Evolutionary conservation across 768 basidiomycete genomes (phyloP).

Genomic region (Lactarius akahatsu): DNA sequence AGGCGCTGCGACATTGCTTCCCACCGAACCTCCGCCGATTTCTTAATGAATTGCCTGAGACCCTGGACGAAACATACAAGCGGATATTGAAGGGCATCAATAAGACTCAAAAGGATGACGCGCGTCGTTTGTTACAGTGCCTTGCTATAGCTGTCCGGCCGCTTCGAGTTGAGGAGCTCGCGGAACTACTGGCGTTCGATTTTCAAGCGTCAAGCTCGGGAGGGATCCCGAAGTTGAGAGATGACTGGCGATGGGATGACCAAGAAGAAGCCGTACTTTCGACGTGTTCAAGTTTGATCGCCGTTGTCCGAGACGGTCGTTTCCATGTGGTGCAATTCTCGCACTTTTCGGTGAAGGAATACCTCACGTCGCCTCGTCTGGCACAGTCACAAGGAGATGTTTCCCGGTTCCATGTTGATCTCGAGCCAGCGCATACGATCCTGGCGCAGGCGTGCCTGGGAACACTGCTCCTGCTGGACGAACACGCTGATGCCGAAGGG

Average conservation of each 20-base stretch:
- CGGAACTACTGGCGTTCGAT: not conserved
- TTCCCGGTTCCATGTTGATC: not conserved
- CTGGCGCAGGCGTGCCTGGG: not conserved
- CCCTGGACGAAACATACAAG: not conserved
- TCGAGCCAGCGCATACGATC: not conserved
- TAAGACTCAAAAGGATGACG: not conserved
- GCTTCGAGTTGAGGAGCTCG: not conserved
- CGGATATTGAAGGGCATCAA: not conserved
- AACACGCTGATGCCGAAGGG: not conserved
- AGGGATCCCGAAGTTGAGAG: not conserved
- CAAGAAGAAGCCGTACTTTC: not conserved
- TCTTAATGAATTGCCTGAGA: not conserved
- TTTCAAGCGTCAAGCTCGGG: not conserved
- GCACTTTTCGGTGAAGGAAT: not conserved
- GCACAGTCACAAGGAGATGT: not conserved
- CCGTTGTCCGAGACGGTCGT: not conserved
- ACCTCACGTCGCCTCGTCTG: not conserved
- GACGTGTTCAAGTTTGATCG: not conserved
- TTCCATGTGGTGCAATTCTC: not conserved
- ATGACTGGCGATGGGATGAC: not conserved
- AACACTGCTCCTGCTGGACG: not conserved
- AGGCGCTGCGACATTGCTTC: not conserved
- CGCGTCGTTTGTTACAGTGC: not conserved
- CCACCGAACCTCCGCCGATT: not conserved
- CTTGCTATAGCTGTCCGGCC: not conserved